Conservation (phyloP, 257 asterid species). For the Penstemon barbatus region DNA sequence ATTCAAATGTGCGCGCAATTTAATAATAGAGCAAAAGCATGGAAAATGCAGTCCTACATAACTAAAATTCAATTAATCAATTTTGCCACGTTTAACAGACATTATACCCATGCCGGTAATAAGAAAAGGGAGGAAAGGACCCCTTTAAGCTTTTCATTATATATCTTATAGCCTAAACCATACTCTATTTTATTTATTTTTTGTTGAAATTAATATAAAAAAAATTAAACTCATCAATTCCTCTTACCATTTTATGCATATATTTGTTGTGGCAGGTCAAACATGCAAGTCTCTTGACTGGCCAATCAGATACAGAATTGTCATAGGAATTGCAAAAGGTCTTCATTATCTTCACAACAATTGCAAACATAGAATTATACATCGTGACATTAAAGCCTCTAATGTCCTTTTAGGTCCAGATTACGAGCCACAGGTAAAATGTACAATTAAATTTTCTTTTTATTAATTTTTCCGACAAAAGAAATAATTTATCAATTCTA, state of each 20-base stretch:
- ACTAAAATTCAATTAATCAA: no score
- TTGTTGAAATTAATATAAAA: no score
- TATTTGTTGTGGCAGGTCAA: slow-evolving; percentile 39
- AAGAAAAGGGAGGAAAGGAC: no score
- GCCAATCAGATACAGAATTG: slow-evolving; percentile 64
- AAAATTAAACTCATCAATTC: not conserved
- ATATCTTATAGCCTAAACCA: no score
- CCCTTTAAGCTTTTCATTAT: no score
- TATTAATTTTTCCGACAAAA: not conserved
- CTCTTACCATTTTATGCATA: not conserved
- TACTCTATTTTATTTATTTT: no score
- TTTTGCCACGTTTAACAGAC: no score
- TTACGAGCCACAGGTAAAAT: slow-evolving; percentile 69
- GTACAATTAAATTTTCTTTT: not conserved
- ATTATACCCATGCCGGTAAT: no score
- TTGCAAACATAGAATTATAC: slow-evolving; percentile 84
- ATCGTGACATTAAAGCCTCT: slow-evolving; percentile 88
- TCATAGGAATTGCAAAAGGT: slow-evolving; percentile 71
- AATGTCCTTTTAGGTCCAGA: slow-evolving; percentile 79
- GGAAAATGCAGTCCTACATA: no score
- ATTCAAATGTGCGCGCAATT: no score
- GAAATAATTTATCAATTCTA: not conserved
- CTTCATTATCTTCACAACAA: slow-evolving; percentile 82
- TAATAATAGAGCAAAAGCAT: no score
- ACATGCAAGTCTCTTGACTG: slow-evolving; percentile 50